A percentile compares a stretch with the other conserved stretches of the same genome.
Evolutionary conservation across 768 basidiomycete genomes (phyloP).

Genomic region (Leccinum uliginosum): DNA sequence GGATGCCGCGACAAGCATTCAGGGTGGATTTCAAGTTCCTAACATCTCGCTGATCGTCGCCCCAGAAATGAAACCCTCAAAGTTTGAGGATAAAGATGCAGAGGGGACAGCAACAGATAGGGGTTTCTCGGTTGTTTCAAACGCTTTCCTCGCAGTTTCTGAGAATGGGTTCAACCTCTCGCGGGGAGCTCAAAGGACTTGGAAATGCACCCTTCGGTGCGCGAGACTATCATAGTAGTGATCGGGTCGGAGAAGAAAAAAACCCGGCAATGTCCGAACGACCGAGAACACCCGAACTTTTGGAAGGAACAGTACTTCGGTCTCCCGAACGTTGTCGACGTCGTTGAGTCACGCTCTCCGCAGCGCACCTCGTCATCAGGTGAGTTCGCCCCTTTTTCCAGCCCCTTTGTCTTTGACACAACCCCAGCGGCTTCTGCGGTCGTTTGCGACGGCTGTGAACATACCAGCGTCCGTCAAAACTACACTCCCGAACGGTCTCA

Average conservation of each 20-base stretch:
- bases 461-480: slow-evolving; percentile 73
- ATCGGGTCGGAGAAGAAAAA: slow-evolving; percentile 20
- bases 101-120: not conserved
- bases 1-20: not conserved
- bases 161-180: slow-evolving; percentile 51
- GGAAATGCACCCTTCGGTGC: slow-evolving; percentile 43
- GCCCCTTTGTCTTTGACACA: slow-evolving; percentile 1
- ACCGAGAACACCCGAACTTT: slow-evolving; percentile 33
- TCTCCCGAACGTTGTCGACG: slow-evolving; percentile 41
- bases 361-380: slow-evolving; percentile 33
- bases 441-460: slow-evolving; percentile 72
- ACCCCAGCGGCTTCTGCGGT: slow-evolving; percentile 51
- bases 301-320: slow-evolving; percentile 23
- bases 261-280: slow-evolving; percentile 19
- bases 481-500: slow-evolving; percentile 91
- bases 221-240: too few species aligned
- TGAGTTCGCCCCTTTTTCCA: slow-evolving; percentile 16
- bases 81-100: not conserved
- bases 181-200: slow-evolving; percentile 28
- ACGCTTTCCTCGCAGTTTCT: slow-evolving; percentile 44
- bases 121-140: not conserved
- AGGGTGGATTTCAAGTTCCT: slow-evolving; percentile 1
- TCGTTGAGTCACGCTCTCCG: slow-evolving; percentile 42
- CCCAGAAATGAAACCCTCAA: slow-evolving; percentile 15
- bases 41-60: slow-evolving; percentile 23